Conservation (phyloP, 2,329 filamentous ascomycete species). For the Bipolaris bicolor region DNA sequence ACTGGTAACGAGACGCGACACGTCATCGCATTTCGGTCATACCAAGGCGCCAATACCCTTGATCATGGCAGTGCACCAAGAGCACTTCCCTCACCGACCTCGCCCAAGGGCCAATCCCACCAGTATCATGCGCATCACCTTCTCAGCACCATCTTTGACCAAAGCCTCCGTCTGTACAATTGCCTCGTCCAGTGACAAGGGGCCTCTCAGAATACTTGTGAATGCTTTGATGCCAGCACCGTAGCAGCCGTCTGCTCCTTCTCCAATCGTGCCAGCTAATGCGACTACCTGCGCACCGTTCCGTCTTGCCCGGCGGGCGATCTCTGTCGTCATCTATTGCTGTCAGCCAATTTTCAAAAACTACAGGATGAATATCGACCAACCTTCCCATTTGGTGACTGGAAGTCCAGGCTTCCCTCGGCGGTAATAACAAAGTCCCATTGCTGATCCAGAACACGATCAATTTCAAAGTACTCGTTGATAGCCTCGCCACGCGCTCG, state of each 20-base stretch:
- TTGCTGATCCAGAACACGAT: constrained; percentile 52
- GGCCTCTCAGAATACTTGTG: constrained; percentile 45
- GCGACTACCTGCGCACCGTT: constrained; percentile 56
- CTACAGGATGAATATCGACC: not conserved
- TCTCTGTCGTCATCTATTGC: constrained; percentile 58
- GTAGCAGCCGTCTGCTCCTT: constrained; percentile 38
- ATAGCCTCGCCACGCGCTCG: constrained; percentile 58
- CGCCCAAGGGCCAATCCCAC: constrained; percentile 40
- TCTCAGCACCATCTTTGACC: constrained; percentile 47
- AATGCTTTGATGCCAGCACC: constrained; percentile 45
- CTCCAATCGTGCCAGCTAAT: constrained; percentile 39
- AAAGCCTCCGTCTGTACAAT: constrained; percentile 45
- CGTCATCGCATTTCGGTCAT: constrained; percentile 1
- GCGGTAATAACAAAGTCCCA: constrained; percentile 61
- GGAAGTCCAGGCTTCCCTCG: constrained; percentile 60
- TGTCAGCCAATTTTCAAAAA: not conserved
- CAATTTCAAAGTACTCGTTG: constrained; percentile 58
- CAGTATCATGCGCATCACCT: constrained; percentile 47
- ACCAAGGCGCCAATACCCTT: constrained; percentile 12
- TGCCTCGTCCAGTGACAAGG: constrained; percentile 43
- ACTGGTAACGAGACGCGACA: not conserved
- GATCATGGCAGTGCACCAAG: constrained; percentile 11
- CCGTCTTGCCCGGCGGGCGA: constrained; percentile 56
- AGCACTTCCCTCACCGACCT: constrained; percentile 3
- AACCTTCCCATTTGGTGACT: constrained; percentile 56